phyloP scores from a whole-genome alignment of 2,329 filamentous ascomycete species.

The Pseudogymnoascus sp. region DNA sequence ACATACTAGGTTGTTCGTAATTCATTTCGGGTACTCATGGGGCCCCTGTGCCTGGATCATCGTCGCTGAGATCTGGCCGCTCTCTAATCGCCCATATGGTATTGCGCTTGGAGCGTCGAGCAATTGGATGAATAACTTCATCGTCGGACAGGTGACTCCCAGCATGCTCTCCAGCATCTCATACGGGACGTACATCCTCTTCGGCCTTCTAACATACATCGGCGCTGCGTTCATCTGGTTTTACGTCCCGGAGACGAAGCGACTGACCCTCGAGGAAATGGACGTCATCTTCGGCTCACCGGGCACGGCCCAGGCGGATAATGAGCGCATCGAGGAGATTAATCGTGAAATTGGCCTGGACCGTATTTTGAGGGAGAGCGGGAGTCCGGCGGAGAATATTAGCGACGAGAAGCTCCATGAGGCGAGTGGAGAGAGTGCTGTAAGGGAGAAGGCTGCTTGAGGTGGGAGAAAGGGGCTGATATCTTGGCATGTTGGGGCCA shows the following conservation, averaged over 20 bases:
- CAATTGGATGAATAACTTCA: conserved; percentile 58
- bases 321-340: conserved; percentile 61
- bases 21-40: conserved; percentile 64
- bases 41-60: conserved; percentile 70
- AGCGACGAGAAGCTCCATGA: conserved; percentile 2
- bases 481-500: neutral
- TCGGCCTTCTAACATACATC: conserved; percentile 54
- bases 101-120: conserved; percentile 60
- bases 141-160: conserved; percentile 64
- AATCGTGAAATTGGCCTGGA: conserved; percentile 61
- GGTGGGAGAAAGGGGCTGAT: neutral
- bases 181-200: conserved; percentile 68
- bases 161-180: conserved; percentile 58
- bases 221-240: conserved; percentile 51
- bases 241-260: conserved; percentile 48
- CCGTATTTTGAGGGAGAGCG: conserved; percentile 11
- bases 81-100: conserved; percentile 63
- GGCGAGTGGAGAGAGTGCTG: neutral
- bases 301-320: conserved; percentile 12
- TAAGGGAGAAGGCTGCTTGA: neutral
- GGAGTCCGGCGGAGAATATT: neutral
- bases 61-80: conserved; percentile 67
- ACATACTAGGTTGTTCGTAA: neutral
- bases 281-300: conserved; percentile 51
- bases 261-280: conserved; percentile 48